Base-by-base conservation (phyloP, 2,329 filamentous ascomycete genomes). In the Epichloe elymi region DNA sequence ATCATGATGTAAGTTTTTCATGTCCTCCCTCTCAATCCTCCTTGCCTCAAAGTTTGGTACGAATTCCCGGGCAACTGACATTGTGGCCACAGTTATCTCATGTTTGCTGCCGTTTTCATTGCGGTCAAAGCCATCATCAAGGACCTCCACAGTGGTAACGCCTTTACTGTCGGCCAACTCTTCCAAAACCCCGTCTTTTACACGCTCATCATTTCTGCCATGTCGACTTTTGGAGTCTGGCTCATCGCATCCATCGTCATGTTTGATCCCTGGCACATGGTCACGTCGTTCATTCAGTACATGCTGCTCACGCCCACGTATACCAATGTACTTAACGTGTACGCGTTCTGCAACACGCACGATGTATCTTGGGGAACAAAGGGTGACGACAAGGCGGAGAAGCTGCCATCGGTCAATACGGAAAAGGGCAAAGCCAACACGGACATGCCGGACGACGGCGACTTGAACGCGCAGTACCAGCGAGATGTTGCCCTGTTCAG, bases 261-360 rank as follows among this genome's bases (percentile, higher is more conserved):
- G 82, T 82, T 97, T 67, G 93, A 98, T 66, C 93, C 93, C 4
- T 98, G 93, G 91, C 93, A 98, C 71, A 97, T 98, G 89, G 78
- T 95, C 67, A 97, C 93, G n/a, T 83, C 85, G 52, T 88, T 97
- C 68, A 67, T 89, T 46, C 93, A 97, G 78, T 98, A 98, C 67
- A 82, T 97, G 60, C 80, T 97, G 41, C 78, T 98, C 52, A 95
- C 90, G 0, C 93, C 93, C 0, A 95, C 90, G 0, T 98, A 95
- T 71, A 94, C 94, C 73, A 98, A 97, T 69, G 90, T 97, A 53
- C 82, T 98, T 61, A 98, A 97, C 74, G 93, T 98, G 52, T 98
- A 97, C 69, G 91, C 91, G 54, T 98, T 98, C 70, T 97, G 90
- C 71, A 96, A 96, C 70, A 95, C 90, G 26, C 90, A 96, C 75